Conservation (phyloP, 116 monocot species). For the Cymodocea nodosa region DNA sequence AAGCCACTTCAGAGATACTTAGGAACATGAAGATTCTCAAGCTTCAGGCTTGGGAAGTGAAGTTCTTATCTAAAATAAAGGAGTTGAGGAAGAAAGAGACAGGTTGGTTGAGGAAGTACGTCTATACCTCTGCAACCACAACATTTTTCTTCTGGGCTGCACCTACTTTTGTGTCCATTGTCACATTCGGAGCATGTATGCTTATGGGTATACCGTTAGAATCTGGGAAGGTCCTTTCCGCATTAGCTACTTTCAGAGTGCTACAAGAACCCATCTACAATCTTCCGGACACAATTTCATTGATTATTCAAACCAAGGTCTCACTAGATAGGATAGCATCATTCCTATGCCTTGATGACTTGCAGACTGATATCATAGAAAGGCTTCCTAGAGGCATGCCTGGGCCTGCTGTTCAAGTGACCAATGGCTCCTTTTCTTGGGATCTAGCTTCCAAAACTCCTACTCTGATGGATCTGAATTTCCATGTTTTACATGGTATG, state of each 20-base stretch:
- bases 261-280: conserved; percentile 63
- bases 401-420: conserved; percentile 35
- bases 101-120: conserved; percentile 45
- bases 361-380: conserved; percentile 34
- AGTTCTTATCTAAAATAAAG: conserved; percentile 44
- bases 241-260: conserved; percentile 63
- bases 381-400: conserved; percentile 27
- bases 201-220: conserved; percentile 52
- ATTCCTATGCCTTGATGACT: conserved; percentile 48
- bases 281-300: conserved; percentile 44
- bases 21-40: conserved; percentile 81
- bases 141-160: conserved; percentile 57
- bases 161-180: conserved; percentile 52
- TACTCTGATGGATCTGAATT: conserved; percentile 49
- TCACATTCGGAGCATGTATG: conserved; percentile 54
- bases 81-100: conserved; percentile 37
- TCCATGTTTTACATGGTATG: conserved; percentile 45
- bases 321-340: conserved; percentile 52
- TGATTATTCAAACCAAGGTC: conserved; percentile 63
- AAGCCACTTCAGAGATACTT: conserved; percentile 59
- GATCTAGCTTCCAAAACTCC: conserved; percentile 25
- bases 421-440: conserved; percentile 56
- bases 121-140: conserved; percentile 29
- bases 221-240: conserved; percentile 65
- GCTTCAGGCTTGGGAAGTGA: conserved; percentile 80